Evolutionary conservation across 495 filamentous ascomycete species (phyloP), one percentile per base, ranked within the genome.

Genomic region (Podospora pseudoanserina): DNA sequence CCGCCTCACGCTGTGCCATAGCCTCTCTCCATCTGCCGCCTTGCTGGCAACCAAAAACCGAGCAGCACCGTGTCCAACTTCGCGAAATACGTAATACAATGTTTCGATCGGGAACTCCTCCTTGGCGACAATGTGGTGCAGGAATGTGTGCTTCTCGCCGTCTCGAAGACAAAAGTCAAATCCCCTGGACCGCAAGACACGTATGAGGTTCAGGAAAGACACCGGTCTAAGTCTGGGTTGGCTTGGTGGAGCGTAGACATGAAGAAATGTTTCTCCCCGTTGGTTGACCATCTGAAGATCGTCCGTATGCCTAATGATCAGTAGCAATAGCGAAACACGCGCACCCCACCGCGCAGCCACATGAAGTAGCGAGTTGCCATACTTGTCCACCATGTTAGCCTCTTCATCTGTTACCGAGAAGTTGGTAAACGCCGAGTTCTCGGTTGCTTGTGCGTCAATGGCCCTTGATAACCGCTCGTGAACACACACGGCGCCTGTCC

Each of bases 121-220:
- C 56, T 68, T 73, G 27, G 74, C 68, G 18, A 73, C 74, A 7
- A 77, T 69, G 9, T 65, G 68, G 26, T 77, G 75, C n/a, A 77
- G 59, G 32, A 76, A 77, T 13, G 74, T 72, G 56, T 72, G 71
- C 59, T 75, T 75, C 13, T 76, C 75, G 16, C 70, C 73, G 58
- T 77, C 75, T 5, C 70, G 67, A 32, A 75, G 75, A 63, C 75
- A 77, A 27, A 77, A 77, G 58, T 77, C 75, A 39, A 77, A 77
- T 23, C 74, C 74, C 13, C 74, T 66, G 1, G 75, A 66, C 2
- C 75, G 74, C 55, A 77, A 60, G 5, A 59, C 67, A 34, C 75
- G 72, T 16, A 77, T 65, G 18, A 77, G 72, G 69, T 76, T 76
- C 66, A 77, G 70, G 58, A 77, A 77, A 1, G 75, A 76, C 13